Evolutionary conservation across 257 asterid species (phyloP).

Genomic region (Lycium ferocissimum): DNA sequence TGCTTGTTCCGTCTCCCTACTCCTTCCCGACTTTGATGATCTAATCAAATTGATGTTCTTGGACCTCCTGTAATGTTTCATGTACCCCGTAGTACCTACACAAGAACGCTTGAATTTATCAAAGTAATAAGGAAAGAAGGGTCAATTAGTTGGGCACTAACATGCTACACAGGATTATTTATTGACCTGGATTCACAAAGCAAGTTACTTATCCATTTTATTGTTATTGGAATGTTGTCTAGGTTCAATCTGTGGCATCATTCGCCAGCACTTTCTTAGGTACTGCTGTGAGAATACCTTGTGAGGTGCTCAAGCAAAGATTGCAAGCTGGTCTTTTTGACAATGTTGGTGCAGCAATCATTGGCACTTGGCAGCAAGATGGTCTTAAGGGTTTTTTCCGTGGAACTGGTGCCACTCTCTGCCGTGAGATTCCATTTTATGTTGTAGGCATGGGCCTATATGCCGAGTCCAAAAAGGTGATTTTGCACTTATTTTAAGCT

Average conservation of each 20-base stretch:
- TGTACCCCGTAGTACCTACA: neutral
- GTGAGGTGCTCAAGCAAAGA: conserved; percentile 95
- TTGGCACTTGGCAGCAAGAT: conserved; percentile 89
- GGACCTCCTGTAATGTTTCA: neutral
- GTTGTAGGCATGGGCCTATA: conserved; percentile 97
- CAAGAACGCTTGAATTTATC: conserved; percentile 1
- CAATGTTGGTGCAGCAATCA: conserved; percentile 80
- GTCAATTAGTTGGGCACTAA: neutral
- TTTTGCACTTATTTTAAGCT: neutral
- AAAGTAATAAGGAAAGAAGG: neutral
- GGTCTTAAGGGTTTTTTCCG: conserved; percentile 91
- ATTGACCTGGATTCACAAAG: conserved; percentile 5
- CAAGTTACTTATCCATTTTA: neutral
- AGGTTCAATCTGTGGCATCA: conserved; percentile 92
- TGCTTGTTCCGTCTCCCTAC: neutral
- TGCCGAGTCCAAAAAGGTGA: conserved; percentile 95
- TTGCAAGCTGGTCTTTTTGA: conserved; percentile 86
- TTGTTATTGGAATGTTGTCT: conserved; percentile 27
- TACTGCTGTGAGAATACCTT: conserved; percentile 89
- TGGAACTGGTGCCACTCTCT: conserved; percentile 96
- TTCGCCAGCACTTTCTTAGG: conserved; percentile 91
- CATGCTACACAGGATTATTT: neutral
- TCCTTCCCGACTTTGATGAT: conserved; percentile 20
- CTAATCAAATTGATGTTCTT: neutral
- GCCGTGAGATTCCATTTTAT: conserved; percentile 91